Evolutionary conservation across 1,284 basidiomycete species (phyloP).

Genomic region (Calocybe gambosa): DNA sequence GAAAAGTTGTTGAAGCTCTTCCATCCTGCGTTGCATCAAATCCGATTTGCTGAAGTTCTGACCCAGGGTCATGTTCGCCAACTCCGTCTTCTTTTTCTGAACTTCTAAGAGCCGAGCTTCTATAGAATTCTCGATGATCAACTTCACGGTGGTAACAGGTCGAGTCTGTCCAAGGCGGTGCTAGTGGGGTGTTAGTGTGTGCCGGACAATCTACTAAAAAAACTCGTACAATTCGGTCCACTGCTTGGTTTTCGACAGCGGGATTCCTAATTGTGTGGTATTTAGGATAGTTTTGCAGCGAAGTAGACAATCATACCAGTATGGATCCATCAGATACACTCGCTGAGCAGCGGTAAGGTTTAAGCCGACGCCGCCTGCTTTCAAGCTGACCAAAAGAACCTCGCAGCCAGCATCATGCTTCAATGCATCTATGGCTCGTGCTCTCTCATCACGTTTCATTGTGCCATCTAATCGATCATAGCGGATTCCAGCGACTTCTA

Average conservation of each 20-base stretch:
- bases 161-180: slow-evolving; percentile 92
- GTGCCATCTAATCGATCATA: slow-evolving; percentile 93
- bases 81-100: slow-evolving; percentile 89
- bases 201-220: background rate
- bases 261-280: slow-evolving; percentile 67
- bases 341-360: slow-evolving; percentile 91
- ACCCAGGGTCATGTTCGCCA: slow-evolving; percentile 87
- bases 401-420: slow-evolving; percentile 82
- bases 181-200: slow-evolving; percentile 29
- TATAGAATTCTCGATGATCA: slow-evolving; percentile 91
- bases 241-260: slow-evolving; percentile 93
- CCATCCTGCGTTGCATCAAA: slow-evolving; percentile 76
- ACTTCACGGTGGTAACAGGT: slow-evolving; percentile 86
- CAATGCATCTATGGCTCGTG: slow-evolving; percentile 83
- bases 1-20: slow-evolving; percentile 74
- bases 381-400: slow-evolving; percentile 90
- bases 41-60: slow-evolving; percentile 80
- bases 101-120: slow-evolving; percentile 86
- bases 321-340: slow-evolving; percentile 93
- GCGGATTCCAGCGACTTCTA: slow-evolving; percentile 73
- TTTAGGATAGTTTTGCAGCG: slow-evolving; percentile 2
- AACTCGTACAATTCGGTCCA: slow-evolving; percentile 73
- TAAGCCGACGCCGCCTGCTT: slow-evolving; percentile 95
- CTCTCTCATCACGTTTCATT: slow-evolving; percentile 93
- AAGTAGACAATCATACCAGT: slow-evolving; percentile 55